Conservation (phyloP, 2,329 filamentous ascomycete species). For the Phyllosticta citribraziliensis region DNA sequence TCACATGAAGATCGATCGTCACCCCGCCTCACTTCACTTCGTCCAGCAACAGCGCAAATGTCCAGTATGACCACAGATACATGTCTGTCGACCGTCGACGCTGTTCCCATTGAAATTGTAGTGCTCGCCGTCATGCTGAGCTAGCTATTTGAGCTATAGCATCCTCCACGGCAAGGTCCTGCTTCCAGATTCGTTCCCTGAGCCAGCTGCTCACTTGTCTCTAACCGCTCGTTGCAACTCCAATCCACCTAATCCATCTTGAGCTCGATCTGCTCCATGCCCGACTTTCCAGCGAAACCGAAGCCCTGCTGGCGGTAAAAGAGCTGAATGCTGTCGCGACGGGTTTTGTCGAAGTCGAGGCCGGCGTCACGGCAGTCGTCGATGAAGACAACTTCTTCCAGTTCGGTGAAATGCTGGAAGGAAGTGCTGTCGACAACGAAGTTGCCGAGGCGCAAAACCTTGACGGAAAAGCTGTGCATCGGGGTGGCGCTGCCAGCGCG, state of each 20-base stretch:
- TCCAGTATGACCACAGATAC: background rate
- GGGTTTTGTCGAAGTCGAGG: slow-evolving; percentile 1
- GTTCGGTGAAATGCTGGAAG: slow-evolving; percentile 13
- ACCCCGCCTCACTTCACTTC: background rate
- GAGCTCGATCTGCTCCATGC: background rate
- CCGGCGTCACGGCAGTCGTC: slow-evolving; percentile 6
- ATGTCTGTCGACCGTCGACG: background rate
- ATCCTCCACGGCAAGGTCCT: background rate
- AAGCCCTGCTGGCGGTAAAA: background rate
- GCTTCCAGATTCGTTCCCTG: background rate
- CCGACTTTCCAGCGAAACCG: background rate
- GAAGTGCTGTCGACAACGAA: slow-evolving; percentile 25
- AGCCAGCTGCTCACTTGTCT: background rate
- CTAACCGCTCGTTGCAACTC: background rate
- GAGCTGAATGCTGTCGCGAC: background rate
- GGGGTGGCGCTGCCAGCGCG: slow-evolving; percentile 8
- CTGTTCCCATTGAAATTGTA: background rate
- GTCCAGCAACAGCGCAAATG: background rate
- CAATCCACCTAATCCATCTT: background rate
- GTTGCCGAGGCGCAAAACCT: slow-evolving; percentile 20
- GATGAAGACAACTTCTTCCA: background rate
- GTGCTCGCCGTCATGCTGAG: background rate
- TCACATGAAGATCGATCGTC: background rate
- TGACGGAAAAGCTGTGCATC: slow-evolving; percentile 9
- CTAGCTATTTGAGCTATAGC: background rate